Conservation (phyloP, 345 rosid genomes). For the Alliaria petiolata region DNA sequence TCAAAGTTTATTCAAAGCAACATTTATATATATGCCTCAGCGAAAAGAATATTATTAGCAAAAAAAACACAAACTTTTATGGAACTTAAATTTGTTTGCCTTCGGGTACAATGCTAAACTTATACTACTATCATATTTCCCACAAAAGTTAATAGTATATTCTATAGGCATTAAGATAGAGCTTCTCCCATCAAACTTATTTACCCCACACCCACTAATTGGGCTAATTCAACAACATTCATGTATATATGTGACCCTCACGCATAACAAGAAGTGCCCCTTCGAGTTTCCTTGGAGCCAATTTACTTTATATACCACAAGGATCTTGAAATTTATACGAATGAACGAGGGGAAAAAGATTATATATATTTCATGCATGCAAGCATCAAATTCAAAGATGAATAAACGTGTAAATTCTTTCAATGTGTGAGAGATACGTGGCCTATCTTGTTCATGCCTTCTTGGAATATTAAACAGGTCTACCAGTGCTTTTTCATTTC, state of each 20-base stretch:
- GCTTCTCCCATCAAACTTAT: neutral
- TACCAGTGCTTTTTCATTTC: constrained; percentile 20
- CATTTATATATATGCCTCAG: neutral
- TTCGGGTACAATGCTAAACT: too few species aligned
- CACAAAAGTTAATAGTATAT: too few species aligned
- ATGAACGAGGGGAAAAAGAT: neutral
- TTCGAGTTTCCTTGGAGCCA: constrained; percentile 18
- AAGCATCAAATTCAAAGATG: constrained; percentile 28
- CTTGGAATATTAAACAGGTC: constrained; percentile 25
- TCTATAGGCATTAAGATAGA: neutral
- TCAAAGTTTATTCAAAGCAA: neutral
- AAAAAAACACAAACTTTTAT: neutral
- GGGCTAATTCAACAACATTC: neutral
- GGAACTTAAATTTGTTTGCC: neutral
- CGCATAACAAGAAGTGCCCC: neutral
- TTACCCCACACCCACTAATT: neutral
- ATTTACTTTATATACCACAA: constrained; percentile 21
- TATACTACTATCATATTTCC: too few species aligned
- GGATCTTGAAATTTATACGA: constrained; percentile 30
- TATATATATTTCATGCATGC: constrained; percentile 20
- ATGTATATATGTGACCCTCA: neutral
- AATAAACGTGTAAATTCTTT: constrained; percentile 14
- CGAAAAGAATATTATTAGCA: neutral
- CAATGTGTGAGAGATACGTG: constrained; percentile 19
- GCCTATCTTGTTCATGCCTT: constrained; percentile 21